Base-by-base conservation (phyloP, 495 filamentous ascomycete genomes). In the Tuber indicum region DNA sequence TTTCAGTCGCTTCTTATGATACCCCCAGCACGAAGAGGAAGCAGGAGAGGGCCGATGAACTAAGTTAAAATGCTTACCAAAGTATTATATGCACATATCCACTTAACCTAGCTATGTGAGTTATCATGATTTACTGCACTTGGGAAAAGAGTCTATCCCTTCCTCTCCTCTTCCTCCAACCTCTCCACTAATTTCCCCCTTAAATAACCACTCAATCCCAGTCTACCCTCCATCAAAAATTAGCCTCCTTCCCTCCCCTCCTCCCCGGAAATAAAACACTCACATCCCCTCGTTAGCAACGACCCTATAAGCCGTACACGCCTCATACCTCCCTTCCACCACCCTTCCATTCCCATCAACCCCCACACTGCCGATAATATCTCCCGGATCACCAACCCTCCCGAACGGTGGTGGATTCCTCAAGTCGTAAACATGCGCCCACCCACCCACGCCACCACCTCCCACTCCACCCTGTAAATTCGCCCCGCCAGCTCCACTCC, bases 331-430 rank as follows among this genome's bases (percentile, higher is more conserved):
- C 42, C 87, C 87, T 14, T 79, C 75, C 17, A 81, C 83, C 82
- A 97, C 92, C n/a, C 88, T 85, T 2, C 95, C 95, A 32, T 88
- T 78, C 5, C 87, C 89, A 86, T 97, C 91, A 16, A 97, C 92
- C 83, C 96, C 91, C 71, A 97, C 87, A 82, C 94, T 97, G 46
- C 95, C 95, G 81, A 98, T 91, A 75, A 98, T 98, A 86, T 98
- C 93, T 84, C 97, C 94, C 0, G 92, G 90, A 88, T 92, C 92
- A 70, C 95, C 92, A 81, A 97, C 97, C 72, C 96, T 85, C 0
- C 96, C 96, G 86, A 89, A 99, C 78, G 97, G 94, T 12, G 94
- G 94, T 26, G 94, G 92, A 73, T 92, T 91, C 76, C 96, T 86
- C 80, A 83, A 82, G 82, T 98, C 96, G 72, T 91, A 95, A 7